Percentiles rank a stretch among this genome's conserved stretches.
Conservation (phyloP, 208 protist genomes). For the Wallacemonas sp. region DNA sequence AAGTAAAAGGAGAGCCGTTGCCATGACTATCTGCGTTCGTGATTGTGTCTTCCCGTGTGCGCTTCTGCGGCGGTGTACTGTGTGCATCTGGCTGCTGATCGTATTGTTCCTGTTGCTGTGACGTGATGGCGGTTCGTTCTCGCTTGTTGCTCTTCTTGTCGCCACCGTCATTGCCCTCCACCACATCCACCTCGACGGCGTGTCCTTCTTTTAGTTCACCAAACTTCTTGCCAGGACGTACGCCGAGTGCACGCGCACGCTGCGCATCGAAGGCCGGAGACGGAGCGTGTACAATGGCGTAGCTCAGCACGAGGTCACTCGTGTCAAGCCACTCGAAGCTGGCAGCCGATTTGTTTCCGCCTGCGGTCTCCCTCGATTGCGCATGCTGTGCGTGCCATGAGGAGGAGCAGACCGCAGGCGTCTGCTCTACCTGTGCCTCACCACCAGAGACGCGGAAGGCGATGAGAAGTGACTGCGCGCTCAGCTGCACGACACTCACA, state of each 20-base stretch:
- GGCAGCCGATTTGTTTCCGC: no score
- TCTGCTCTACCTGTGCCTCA: not conserved
- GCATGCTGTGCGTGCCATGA: not conserved
- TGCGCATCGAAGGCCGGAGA: slow-evolving; percentile 45
- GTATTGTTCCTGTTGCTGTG: no score
- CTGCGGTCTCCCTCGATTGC: no score
- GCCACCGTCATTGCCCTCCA: not conserved
- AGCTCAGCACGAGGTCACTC: slow-evolving; percentile 40
- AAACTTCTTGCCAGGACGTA: slow-evolving; percentile 68
- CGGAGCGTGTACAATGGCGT: slow-evolving; percentile 63
- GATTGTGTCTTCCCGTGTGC: no score
- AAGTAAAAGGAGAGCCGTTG: no score
- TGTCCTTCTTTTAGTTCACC: slow-evolving; percentile 64
- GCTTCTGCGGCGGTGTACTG: no score
- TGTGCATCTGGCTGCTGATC: no score
- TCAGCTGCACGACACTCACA: slow-evolving; percentile 31
- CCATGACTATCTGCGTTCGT: no score
- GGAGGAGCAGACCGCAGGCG: no score
- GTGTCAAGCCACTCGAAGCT: not conserved
- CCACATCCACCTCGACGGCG: slow-evolving; percentile 35
- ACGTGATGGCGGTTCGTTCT: no score
- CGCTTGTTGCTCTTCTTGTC: slow-evolving; percentile 1
- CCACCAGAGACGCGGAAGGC: slow-evolving; percentile 41
- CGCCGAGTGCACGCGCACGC: slow-evolving; percentile 55
- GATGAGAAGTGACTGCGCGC: slow-evolving; percentile 30